These are phyloP conservation scores for Fusarium nurragi DNA, from an alignment of 2,329 filamentous ascomycete species.

Conservation along the genomic window DNA sequence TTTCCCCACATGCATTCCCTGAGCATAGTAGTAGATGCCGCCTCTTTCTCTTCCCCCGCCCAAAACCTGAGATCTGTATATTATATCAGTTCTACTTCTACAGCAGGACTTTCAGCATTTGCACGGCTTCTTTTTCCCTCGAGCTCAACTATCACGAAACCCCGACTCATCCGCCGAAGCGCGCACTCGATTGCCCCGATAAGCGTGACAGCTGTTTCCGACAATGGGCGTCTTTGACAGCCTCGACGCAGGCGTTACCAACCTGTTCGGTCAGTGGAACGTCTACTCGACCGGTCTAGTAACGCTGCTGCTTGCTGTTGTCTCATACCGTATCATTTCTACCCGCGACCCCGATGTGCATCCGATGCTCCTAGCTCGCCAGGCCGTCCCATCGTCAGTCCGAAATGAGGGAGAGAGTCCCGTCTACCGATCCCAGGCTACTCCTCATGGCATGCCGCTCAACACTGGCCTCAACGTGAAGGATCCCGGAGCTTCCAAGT, in stretches of 20 bases:
- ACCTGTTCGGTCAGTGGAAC: conserved; percentile 83
- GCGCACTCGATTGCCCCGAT: not conserved
- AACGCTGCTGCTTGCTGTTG: conserved; percentile 70
- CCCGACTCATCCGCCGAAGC: conserved; percentile 5
- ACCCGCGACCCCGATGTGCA: conserved; percentile 88
- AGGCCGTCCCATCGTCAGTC: conserved; percentile 80
- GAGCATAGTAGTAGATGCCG: conserved; percentile 18
- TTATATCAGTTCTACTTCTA: not conserved
- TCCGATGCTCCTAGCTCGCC: conserved; percentile 87
- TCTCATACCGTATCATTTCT: conserved; percentile 76
- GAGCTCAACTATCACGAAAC: not conserved
- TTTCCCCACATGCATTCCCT: conserved; percentile 30
- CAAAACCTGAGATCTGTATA: conserved; percentile 22
- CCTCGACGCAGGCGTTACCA: conserved; percentile 76
- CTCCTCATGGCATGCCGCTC: conserved; percentile 85
- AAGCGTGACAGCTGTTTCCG: not conserved
- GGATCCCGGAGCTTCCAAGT: conserved; percentile 80
- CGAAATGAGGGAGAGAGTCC: conserved; percentile 87
- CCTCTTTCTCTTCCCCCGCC: conserved; percentile 37
- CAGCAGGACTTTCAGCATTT: not conserved
- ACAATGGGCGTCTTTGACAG: conserved; percentile 62
- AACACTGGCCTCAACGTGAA: conserved; percentile 83
- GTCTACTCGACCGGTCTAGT: conserved; percentile 77
- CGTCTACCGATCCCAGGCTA: conserved; percentile 83
- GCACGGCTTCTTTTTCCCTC: not conserved